A percentile compares a stretch with the other conserved stretches of the same genome.
Evolutionary conservation across 202 grass and related monocot species (phyloP).

Genomic region (Hordeum pubiflorum): DNA sequence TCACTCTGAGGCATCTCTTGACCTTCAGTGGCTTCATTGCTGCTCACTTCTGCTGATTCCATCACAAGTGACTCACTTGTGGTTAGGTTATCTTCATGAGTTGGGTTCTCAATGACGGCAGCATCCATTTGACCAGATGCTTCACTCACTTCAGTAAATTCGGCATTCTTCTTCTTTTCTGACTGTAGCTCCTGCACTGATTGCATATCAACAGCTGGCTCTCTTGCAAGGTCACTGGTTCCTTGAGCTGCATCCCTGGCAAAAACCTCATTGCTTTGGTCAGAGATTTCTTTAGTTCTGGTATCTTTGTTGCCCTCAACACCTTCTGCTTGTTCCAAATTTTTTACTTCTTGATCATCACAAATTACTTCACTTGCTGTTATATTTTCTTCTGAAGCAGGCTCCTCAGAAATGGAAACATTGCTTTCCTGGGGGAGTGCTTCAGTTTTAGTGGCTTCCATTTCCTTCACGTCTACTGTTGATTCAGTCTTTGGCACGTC

Average conservation of each 20-base stretch:
- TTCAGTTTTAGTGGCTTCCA: constrained; percentile 3
- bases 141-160: not conserved
- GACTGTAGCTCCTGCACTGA: not conserved
- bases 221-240: not conserved
- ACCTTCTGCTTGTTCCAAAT: not conserved
- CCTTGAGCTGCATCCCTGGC: no score
- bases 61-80: not conserved
- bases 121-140: not conserved
- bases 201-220: constrained; percentile 18
- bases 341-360: not conserved
- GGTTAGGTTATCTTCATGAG: constrained; percentile 16
- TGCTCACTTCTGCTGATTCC: constrained; percentile 15
- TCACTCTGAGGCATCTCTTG: not conserved
- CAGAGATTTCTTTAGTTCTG: constrained; percentile 3
- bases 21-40: constrained; percentile 20
- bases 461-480: constrained; percentile 12
- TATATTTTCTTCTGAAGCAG: constrained; percentile 15
- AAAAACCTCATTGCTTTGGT: not conserved
- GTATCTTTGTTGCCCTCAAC: constrained; percentile 7
- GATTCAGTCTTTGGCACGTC: not conserved
- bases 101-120: not conserved
- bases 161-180: not conserved
- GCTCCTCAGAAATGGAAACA: constrained; percentile 17
- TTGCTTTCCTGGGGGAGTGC: constrained; percentile 20
- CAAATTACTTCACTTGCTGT: constrained; percentile 15